Percentiles rank a stretch among this genome's conserved stretches.
Evolutionary conservation across 2,329 filamentous ascomycete species (phyloP).

Genomic region (Juglanconis sp.): DNA sequence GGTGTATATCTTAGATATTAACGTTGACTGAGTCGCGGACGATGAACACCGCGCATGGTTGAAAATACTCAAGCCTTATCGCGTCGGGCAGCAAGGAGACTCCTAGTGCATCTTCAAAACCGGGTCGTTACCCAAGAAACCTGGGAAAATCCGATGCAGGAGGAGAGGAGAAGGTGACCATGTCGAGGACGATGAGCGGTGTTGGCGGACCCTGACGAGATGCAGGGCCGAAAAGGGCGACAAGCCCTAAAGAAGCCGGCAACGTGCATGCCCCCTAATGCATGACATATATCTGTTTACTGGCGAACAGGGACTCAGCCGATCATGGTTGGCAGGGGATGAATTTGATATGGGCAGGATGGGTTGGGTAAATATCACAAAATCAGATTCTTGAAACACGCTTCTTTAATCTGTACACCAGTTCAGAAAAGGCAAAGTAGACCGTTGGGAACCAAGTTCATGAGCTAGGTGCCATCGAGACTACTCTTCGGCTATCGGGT

Average conservation of each 20-base stretch:
- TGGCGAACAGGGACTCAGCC: neutral
- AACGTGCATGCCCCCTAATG: conserved; percentile 10
- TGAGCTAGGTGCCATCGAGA: neutral
- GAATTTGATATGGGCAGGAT: neutral
- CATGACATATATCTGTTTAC: conserved; percentile 12
- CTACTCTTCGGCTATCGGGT: neutral
- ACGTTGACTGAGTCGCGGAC: neutral
- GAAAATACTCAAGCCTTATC: neutral
- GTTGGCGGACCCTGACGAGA: conserved; percentile 9
- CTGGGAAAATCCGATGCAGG: neutral
- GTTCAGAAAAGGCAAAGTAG: neutral
- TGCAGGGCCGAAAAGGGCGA: conserved; percentile 28
- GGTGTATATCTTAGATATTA: neutral
- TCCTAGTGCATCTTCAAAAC: conserved; percentile 1
- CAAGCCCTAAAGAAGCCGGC: conserved; percentile 19
- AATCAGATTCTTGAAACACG: neutral
- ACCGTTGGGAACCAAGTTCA: neutral
- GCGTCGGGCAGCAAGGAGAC: conserved; percentile 15
- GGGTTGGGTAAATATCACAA: neutral
- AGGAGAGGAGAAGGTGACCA: neutral
- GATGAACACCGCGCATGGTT: neutral
- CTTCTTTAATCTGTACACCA: neutral
- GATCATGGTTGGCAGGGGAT: neutral
- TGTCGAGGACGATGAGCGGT: conserved; percentile 15
- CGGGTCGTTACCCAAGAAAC: neutral